Conservation (phyloP, 192 early-diverging fungal species). For the Coemansia sp. region DNA sequence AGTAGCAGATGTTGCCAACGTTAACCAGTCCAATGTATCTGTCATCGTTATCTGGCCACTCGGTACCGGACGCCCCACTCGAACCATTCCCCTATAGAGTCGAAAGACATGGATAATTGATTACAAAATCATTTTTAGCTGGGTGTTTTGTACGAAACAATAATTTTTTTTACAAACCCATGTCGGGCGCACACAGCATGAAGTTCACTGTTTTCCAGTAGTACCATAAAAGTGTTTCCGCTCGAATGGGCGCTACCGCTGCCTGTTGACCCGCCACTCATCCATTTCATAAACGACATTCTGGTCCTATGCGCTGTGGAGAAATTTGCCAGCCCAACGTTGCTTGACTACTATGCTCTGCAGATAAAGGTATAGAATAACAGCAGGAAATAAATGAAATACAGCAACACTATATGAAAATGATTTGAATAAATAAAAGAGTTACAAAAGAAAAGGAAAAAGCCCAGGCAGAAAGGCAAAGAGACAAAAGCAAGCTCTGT, state of each 20-base stretch:
- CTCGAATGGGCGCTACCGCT: conserved; percentile 25
- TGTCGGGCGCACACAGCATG: neutral
- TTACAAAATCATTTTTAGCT: neutral
- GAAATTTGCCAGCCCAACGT: neutral
- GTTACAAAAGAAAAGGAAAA: neutral
- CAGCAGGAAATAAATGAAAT: neutral
- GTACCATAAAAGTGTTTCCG: conserved; percentile 13
- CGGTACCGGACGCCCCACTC: conserved; percentile 19
- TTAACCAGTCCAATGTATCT: conserved; percentile 90
- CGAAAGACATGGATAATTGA: neutral
- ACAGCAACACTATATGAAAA: neutral
- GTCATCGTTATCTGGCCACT: conserved; percentile 67
- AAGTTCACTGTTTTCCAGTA: neutral
- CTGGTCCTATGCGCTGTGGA: neutral
- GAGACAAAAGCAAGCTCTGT: neutral
- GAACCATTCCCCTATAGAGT: conserved; percentile 25
- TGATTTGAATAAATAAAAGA: neutral
- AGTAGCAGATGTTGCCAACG: conserved; percentile 78
- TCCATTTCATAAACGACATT: conserved; percentile 76
- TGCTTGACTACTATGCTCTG: neutral
- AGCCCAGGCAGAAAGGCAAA: neutral
- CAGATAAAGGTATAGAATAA: too few species aligned
- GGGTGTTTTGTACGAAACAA: neutral
- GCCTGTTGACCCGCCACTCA: conserved; percentile 46
- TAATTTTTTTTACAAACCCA: neutral